Conservation (phyloP, 257 asterid species). For the Solanum lycopersicoides region DNA sequence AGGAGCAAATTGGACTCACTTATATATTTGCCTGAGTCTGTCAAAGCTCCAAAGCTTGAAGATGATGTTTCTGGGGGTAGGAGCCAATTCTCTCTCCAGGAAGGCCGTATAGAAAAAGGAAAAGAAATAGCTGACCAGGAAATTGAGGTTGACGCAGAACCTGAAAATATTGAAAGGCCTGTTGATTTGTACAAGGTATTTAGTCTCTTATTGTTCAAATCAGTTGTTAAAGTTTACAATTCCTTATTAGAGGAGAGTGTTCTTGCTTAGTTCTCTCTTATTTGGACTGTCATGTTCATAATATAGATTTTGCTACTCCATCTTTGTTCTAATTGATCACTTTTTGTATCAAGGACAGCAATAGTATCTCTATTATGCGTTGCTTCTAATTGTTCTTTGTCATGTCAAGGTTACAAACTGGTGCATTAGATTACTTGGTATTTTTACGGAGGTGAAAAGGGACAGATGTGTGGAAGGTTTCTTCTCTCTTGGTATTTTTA, state of each 20-base stretch:
- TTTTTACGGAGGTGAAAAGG: not conserved
- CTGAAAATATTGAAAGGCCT: constrained; percentile 78
- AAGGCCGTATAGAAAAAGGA: constrained; percentile 14
- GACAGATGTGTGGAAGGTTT: not conserved
- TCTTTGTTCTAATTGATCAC: not conserved
- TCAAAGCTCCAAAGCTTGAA: constrained; percentile 29
- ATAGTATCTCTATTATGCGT: not conserved
- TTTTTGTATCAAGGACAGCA: not conserved
- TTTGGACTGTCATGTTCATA: not conserved
- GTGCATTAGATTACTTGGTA: not conserved
- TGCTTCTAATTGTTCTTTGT: not conserved
- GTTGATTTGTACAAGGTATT: constrained; percentile 88
- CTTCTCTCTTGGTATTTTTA: not conserved
- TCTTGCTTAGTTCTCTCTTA: not conserved
- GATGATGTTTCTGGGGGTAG: constrained; percentile 12
- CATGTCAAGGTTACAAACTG: not conserved
- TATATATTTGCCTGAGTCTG: constrained; percentile 57
- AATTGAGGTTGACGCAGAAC: constrained; percentile 41
- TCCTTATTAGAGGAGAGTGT: not conserved
- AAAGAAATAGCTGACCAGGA: constrained; percentile 27
- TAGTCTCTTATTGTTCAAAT: not conserved
- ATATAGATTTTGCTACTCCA: not conserved
- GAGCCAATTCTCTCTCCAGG: constrained; percentile 19
- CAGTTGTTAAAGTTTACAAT: not conserved
- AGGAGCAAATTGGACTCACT: constrained; percentile 93